phyloP scores from a whole-genome alignment of 495 filamentous ascomycete species.

The Podospora anserina region DNA sequence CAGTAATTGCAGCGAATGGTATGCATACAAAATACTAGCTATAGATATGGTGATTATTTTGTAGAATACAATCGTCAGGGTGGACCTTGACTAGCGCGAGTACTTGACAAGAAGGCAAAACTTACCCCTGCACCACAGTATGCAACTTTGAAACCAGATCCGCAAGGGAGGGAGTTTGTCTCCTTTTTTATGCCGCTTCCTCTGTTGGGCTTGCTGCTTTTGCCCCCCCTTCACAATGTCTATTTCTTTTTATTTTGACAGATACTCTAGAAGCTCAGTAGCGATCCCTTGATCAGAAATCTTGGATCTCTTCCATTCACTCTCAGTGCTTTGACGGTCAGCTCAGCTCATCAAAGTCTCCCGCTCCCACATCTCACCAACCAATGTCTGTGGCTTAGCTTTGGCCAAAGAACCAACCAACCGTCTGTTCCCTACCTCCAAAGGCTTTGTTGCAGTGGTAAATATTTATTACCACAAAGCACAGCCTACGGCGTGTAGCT shows the following conservation, averaged over 20 bases:
- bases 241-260: not conserved
- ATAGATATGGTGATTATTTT: too few species aligned
- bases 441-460: too few species aligned
- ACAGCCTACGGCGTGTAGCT: not conserved
- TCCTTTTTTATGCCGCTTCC: slow-evolving; percentile 1
- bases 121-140: too few species aligned
- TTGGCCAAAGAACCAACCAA: not conserved
- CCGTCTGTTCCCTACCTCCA: not conserved
- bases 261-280: not conserved
- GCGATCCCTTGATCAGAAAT: not conserved
- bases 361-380: not conserved
- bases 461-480: not conserved
- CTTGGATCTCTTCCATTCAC: not conserved
- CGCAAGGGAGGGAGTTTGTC: not conserved
- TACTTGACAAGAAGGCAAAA: too few species aligned
- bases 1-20: too few species aligned
- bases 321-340: not conserved
- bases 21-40: too few species aligned
- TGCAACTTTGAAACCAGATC: slow-evolving; percentile 17
- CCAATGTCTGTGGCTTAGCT: not conserved
- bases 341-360: not conserved
- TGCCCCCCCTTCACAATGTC: not conserved
- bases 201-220: not conserved
- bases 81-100: too few species aligned
- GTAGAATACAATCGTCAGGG: too few species aligned